Conservation (phyloP, 176 grass and related monocot species). For the Secale cereale region DNA sequence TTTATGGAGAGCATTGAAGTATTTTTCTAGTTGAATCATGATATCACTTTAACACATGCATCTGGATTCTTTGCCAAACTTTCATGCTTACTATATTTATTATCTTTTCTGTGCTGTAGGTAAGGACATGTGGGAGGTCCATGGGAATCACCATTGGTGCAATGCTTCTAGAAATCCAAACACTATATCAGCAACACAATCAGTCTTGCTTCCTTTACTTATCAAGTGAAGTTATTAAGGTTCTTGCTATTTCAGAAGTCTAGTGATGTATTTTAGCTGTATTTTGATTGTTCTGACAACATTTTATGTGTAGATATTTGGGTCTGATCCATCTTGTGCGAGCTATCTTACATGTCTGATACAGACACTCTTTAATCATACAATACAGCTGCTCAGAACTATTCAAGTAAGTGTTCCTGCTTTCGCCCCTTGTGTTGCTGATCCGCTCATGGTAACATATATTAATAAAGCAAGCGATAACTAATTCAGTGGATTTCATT, state of each 20-base stretch:
- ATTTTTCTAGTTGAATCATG: background rate
- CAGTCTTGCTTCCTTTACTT: constrained; percentile 97
- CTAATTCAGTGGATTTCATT: constrained; percentile 13
- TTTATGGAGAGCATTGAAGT: background rate
- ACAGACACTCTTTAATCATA: constrained; percentile 81
- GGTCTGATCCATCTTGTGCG: constrained; percentile 81
- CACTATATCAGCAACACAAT: constrained; percentile 89
- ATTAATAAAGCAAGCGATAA: background rate
- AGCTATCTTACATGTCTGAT: constrained; percentile 80
- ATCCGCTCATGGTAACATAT: constrained; percentile 8
- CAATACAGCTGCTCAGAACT: constrained; percentile 69
- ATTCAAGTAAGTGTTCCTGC: constrained; percentile 64
- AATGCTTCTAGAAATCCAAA: constrained; percentile 93
- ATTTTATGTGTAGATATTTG: constrained; percentile 77
- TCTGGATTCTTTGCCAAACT: constrained; percentile 16
- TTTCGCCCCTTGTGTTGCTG: constrained; percentile 11
- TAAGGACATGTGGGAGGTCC: constrained; percentile 82
- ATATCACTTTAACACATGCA: background rate
- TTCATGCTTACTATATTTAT: constrained; percentile 13
- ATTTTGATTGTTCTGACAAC: background rate
- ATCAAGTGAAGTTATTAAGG: constrained; percentile 99
- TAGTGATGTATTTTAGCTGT: background rate
- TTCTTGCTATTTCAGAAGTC: constrained; percentile 22
- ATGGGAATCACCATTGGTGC: constrained; percentile 86
- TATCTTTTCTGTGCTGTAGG: constrained; percentile 47